A percentile compares a stretch with the other conserved stretches of the same genome.
phyloP scores from a whole-genome alignment of 495 filamentous ascomycete genomes.

The Neurospora discreta region DNA sequence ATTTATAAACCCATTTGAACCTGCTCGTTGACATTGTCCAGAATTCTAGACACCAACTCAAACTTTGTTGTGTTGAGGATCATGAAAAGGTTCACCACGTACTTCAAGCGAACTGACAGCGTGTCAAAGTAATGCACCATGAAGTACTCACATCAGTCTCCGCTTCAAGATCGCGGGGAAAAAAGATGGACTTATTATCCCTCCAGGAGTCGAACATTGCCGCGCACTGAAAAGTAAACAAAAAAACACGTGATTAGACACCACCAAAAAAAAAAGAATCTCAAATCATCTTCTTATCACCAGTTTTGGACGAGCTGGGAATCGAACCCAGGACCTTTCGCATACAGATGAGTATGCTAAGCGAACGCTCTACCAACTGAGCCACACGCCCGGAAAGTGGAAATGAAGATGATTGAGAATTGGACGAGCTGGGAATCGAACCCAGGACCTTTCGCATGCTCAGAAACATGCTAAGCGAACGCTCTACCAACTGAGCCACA shows the following conservation, averaged over 20 bases:
- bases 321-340: not conserved
- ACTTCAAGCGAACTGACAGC: not conserved
- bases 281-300: not conserved
- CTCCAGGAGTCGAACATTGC: not conserved
- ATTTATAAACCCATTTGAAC: not conserved
- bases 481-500: not conserved
- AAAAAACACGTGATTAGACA: not conserved
- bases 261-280: not conserved
- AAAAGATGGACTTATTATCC: not conserved
- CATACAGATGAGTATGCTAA: not conserved
- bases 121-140: not conserved
- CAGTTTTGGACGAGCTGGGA: not conserved
- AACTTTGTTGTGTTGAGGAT: not conserved
- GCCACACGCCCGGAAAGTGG: not conserved
- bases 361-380: not conserved
- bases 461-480: not conserved
- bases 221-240: not conserved
- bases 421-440: not conserved
- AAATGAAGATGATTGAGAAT: not conserved
- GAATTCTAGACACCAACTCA: not conserved
- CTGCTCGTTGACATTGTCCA: not conserved
- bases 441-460: not conserved
- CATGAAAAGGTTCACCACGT: not conserved
- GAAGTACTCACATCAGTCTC: not conserved
- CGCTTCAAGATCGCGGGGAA: not conserved